A percentile compares a stretch with the other conserved stretches of the same genome.
phyloP scores from a whole-genome alignment of 129 eudicot species.

The Calendula officinalis region DNA sequence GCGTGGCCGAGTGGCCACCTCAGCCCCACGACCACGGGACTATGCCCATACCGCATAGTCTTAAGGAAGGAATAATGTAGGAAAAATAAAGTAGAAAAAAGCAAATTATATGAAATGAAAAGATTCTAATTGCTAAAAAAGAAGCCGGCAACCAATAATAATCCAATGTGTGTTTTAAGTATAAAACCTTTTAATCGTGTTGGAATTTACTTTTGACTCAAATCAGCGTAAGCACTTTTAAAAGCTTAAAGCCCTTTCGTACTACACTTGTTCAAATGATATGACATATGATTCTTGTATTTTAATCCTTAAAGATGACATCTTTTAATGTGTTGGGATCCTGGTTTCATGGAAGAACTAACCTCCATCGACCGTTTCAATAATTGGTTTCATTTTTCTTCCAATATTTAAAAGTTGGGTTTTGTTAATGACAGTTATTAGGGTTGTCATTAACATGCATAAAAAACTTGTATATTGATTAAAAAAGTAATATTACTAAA shows the following conservation, averaged over 20 bases:
- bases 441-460: no score
- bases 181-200: conserved; percentile 29
- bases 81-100: conserved; percentile 39
- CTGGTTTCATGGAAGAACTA: conserved; percentile 28
- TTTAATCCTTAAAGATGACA: conserved; percentile 31
- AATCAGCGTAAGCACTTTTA: conserved; percentile 32
- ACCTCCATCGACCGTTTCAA: conserved; percentile 9
- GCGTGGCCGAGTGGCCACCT: no score
- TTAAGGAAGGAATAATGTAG: conserved; percentile 35
- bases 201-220: conserved; percentile 42
- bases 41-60: no score
- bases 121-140: conserved; percentile 41
- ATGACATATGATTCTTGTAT: conserved; percentile 35
- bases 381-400: conserved; percentile 13
- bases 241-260: conserved; percentile 20
- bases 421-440: no score
- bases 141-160: conserved; percentile 26
- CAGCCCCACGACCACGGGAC: no score
- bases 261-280: conserved; percentile 20
- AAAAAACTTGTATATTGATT: no score
- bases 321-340: conserved; percentile 23
- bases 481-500: no score
- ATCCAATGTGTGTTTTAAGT: conserved; percentile 25
- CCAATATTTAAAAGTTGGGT: no score
- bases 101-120: conserved; percentile 30